Base-by-base conservation (phyloP, 345 rosid genomes). In the Litchi chinensis region DNA sequence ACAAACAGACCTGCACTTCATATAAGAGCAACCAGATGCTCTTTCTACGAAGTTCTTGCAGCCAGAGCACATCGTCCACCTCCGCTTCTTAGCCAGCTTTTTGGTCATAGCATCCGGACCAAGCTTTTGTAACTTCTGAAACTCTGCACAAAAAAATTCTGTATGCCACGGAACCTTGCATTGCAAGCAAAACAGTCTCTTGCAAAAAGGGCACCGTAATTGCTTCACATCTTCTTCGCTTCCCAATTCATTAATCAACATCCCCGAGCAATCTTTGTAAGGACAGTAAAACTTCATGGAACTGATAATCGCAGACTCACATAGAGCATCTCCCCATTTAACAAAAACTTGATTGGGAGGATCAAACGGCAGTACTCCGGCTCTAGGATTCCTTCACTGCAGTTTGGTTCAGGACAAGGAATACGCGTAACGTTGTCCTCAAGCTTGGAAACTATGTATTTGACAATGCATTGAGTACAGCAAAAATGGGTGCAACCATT, bases 91-190 rank as follows among this genome's bases (percentile, higher is more conserved):
- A 87, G 39, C 73, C 89, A 44, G 70, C 78, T 46, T 86, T 85
- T 1, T 56, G 12, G 10, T 4, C 52, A 46, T 2, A 10, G 75
- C 81, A 88, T 63, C 60, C 66, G 84, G 81, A 32, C 37, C 37
- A 32, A 32, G 37, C 37, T 32, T 32, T 3, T 32, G 37, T 32
- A 32, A 32, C 37, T 32, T 32, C 37, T 32, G 87, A 80, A 78
- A 88, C 75, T 85, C 79, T 26, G 64, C 73, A 19, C 93, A 90
- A 1, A 60, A 68, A 4, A 87, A 73, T 76, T 72, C 89, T 0
- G 84, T 10, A 77, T 91, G 93, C 95, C 93, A 91, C 46, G 89
- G 71, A 22, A 84, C 91, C 22, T 65, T 82, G 12, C 93, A 91
- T 40, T 68, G 52, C 0, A 81, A 85, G 54, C 92, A 90, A 56